Evolutionary conservation across 768 basidiomycete species (phyloP), one percentile per base, ranked within the genome.

Genomic region (Phaeolepiota aurea): DNA sequence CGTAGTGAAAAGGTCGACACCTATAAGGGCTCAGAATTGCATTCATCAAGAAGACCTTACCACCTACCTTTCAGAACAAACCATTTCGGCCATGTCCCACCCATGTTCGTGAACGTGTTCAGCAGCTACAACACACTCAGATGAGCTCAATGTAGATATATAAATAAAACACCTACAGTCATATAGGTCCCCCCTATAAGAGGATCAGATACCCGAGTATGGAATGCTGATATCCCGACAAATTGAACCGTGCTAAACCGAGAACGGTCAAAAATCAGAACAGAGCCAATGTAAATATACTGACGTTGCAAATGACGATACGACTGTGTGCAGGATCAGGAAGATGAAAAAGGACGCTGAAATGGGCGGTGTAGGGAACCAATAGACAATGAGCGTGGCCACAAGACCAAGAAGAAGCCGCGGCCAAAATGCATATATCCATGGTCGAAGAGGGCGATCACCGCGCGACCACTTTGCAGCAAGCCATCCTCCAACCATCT

Each of bases 141-240:
- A n/a, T n/a, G n/a, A 44, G 22, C 10, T 12, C 19, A 37, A 28
- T 33, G 42, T 14, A 33, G 19, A 32, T 5, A 28, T 19, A 21
- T 2, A 39, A 12, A 5, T 4, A 33, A 28, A 14, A 16, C 20
- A 63, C 79, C 47, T 52, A 92, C 93, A 10, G 96, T 99, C 96
- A 99, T 99, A 61, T 99, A 99, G 0, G 96, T 99, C 38, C 96
- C 96, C 20, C 96, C 96, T 40, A 99, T 96, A 10, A 96, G 55
- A 0, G 96, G 96, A 55, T 99, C 96, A 0, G 96, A 91, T 25
- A 99, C 82, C 40, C 86, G 79, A 2, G 92, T 97, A 53, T 98
- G 96, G 74, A 98, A 99, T 2, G 96, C 96, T n/a, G 92, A 89
- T 46, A 98, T 91, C 5, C 96, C 92, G 14, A 97, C 94, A 55